phyloP scores from a whole-genome alignment of 148 eudicot genomes.

The Camellia japonica region DNA sequence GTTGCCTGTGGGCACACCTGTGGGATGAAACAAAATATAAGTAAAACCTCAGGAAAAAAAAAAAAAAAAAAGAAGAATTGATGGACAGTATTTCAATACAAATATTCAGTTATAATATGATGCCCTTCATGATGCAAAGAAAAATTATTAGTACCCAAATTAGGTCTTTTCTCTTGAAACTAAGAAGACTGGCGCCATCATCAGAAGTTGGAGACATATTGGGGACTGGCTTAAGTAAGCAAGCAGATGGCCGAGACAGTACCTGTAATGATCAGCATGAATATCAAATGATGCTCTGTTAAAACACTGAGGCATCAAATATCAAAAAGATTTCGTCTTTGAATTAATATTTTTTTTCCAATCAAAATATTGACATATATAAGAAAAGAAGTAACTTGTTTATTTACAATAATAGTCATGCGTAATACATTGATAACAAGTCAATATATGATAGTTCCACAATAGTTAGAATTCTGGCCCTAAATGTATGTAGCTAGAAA shows the following conservation, averaged over 20 bases:
- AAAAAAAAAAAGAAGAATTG: neutral
- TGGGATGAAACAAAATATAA: constrained; percentile 23
- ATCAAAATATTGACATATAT: neutral
- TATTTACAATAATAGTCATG: too few species aligned
- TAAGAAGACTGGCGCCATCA: constrained; percentile 74
- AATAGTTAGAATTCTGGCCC: too few species aligned
- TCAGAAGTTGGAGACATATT: constrained; percentile 60
- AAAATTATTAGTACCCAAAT: constrained; percentile 64
- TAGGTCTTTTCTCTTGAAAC: constrained; percentile 80
- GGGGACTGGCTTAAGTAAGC: constrained; percentile 90
- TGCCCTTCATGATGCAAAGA: constrained; percentile 5
- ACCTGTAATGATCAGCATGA: constrained; percentile 54
- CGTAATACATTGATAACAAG: too few species aligned
- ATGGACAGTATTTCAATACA: neutral
- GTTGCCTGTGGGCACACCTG: constrained; percentile 91
- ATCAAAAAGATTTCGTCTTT: neutral
- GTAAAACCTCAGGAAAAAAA: neutral
- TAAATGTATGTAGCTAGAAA: too few species aligned
- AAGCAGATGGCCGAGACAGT: constrained; percentile 72
- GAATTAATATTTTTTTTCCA: neutral
- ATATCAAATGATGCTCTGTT: constrained; percentile 17
- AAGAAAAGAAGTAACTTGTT: neutral
- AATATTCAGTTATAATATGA: constrained; percentile 10
- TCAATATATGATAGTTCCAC: too few species aligned
- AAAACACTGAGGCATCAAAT: neutral